Base-by-base conservation (phyloP, 2,329 filamentous ascomycete genomes). In the Aspergillus pseudotamarii region DNA sequence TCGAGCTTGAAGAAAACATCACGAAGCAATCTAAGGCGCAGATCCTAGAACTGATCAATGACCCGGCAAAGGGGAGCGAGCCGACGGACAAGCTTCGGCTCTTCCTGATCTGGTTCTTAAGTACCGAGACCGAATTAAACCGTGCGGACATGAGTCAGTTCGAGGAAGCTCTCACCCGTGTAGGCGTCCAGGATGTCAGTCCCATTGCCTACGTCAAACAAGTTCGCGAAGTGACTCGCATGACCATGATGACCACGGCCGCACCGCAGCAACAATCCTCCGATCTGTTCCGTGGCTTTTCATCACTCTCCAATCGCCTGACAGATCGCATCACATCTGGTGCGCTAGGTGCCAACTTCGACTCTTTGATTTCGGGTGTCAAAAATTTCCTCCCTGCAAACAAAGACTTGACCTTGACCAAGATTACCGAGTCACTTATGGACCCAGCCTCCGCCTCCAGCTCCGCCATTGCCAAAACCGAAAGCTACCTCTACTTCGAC, bases 381-480 rank as follows among this genome's bases (percentile, higher is more conserved):
- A 99, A 98, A 81, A 98, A 97, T 79, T 96, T 99, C 80, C 82
- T 99, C n/a, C 95, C 96, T 0, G 92, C 89, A 16, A 96, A 99
- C 80, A 93, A 94, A 71, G 96, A 99, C 75, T 86, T 98, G 11
- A 98, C 95, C 0, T 87, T 99, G 59, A 99, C 96, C 61, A 98
- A 98, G 80, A 97, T 99, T 74, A 94, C 95, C 46, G 95, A 99
- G 78, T 96, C 93, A 1, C 90, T 99, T 72, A 99, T 99, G 94
- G 95, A 99, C 73, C 95, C 95, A 0, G 86, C 92, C 53, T 88
- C 93, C 12, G 94, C 95, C 3, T 93, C 92, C 4, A 94, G 92
- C 6, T 94, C 91, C 30, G 95, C 95, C 30, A 95, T 99, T 68
- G 91, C 93, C 64, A 98, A 97, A 82, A 98, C 95, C 1, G 95